Conservation (phyloP, 2,329 filamentous ascomycete genomes). For the Fusarium xyrophilum region DNA sequence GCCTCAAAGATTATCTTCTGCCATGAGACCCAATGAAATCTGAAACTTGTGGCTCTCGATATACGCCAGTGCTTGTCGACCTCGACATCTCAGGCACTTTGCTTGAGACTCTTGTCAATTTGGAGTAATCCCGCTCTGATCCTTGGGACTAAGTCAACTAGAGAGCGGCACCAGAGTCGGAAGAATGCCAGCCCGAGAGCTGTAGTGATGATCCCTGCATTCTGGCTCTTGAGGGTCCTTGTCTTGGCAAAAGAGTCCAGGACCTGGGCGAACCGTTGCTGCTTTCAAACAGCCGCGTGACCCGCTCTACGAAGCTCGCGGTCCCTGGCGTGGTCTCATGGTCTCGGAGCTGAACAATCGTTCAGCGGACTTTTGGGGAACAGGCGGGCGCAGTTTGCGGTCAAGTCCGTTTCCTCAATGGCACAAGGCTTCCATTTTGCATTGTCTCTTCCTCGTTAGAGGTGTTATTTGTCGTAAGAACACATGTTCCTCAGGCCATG, state of each 20-base stretch:
- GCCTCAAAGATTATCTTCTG: conserved; percentile 17
- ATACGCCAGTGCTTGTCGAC: conserved; percentile 8
- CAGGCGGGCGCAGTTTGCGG: neutral
- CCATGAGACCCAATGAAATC: neutral
- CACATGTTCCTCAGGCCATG: conserved; percentile 20
- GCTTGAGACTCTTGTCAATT: neutral
- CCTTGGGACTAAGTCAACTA: neutral
- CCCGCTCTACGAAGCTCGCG: conserved; percentile 20
- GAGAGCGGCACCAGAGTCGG: conserved; percentile 7
- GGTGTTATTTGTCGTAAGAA: conserved; percentile 1
- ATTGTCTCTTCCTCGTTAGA: neutral
- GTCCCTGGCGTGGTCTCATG: conserved; percentile 29
- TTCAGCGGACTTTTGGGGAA: neutral
- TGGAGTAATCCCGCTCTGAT: conserved; percentile 9
- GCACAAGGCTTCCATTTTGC: neutral
- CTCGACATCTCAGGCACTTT: conserved; percentile 17
- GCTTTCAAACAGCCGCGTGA: conserved; percentile 29
- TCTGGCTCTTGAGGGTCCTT: neutral
- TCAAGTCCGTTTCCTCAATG: neutral
- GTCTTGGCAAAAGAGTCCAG: conserved; percentile 11
- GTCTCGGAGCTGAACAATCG: conserved; percentile 11
- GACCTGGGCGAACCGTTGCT: conserved; percentile 24
- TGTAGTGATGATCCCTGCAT: conserved; percentile 23
- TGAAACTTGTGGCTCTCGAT: conserved; percentile 26
- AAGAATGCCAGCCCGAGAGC: conserved; percentile 18